Evolutionary conservation across 225 moss, liverwort and hornwort species (phyloP), one percentile per base, ranked within the genome.

Genomic region (Marchantia paleacea): DNA sequence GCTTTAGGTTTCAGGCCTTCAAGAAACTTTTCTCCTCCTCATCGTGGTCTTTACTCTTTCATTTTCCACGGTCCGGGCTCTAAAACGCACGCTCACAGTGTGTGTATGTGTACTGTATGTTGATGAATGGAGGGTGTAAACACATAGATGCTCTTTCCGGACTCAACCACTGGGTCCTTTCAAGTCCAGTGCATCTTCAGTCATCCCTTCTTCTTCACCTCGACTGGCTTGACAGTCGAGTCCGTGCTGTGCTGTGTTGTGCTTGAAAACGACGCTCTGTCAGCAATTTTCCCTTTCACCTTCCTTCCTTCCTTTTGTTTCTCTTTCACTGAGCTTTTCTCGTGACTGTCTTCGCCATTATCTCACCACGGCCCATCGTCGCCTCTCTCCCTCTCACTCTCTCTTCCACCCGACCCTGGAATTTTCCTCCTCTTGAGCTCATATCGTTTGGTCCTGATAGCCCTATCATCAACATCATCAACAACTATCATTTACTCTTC

Each of bases 21-120:
- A 75, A 75, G 75, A 76, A 76, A 60, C 75, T 76, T 76, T 76
- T 39, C 75, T 58, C 75, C 75, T 76, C 39, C 75, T 10, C 75
- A 58, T 76, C 60, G 75, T 60, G 30, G 18, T 76, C 58, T 76
- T 76, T 55, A 20, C 60, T 76, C 39, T 76, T 60, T 76, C 31
- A 76, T 60, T 76, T 76, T 76, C 60, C 60, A 14, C 60, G 39
- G 25, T 60, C 58, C 58, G 74, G 55, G 50, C 9, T 31, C 60
- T 76, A 31, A 31, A 31, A 10, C 18, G 18, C 75, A 60, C 60
- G 39, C 75, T 57, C 55, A 11, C 25, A 7, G 31, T 20, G 39
- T 76, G 51, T 72, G 50, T 51, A 19, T 50, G 39, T 39, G 39
- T 39, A 39, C 39, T 39, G 39, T 39, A 5, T 72, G 22, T 11